phyloP scores from a whole-genome alignment of 306 rosid genomes.

The Quercus gilva region DNA sequence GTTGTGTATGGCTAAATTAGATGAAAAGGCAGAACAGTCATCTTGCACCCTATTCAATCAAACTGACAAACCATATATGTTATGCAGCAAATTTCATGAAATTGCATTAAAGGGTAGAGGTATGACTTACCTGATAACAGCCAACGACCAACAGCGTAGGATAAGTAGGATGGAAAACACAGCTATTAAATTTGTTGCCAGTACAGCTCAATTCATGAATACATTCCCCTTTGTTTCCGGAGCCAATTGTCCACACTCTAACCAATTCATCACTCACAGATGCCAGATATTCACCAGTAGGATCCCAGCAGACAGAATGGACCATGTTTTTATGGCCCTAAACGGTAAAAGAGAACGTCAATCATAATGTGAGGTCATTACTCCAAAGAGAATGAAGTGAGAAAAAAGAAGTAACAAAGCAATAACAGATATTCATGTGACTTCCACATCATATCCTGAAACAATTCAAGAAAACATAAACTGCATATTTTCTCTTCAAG shows the following conservation, averaged over 20 bases:
- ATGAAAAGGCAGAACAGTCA: neutral
- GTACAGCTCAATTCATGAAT: constrained; percentile 43
- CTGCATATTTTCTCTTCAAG: neutral
- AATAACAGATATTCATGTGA: neutral
- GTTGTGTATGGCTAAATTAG: neutral
- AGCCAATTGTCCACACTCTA: constrained; percentile 58
- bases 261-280: constrained; percentile 68
- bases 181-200: constrained; percentile 46
- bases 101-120: neutral
- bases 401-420: neutral
- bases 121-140: constrained; percentile 52
- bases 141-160: constrained; percentile 54
- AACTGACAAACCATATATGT: neutral
- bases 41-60: neutral
- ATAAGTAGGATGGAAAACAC: constrained; percentile 66
- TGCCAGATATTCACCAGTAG: constrained; percentile 63
- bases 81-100: neutral
- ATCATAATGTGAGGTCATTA: neutral
- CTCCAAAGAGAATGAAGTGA: neutral
- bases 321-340: constrained; percentile 68
- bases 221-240: constrained; percentile 46
- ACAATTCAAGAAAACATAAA: neutral
- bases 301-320: constrained; percentile 72
- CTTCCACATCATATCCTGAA: neutral
- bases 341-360: neutral